These are phyloP conservation scores for Thalassiosira sp. DNA, from an alignment of 352 stramenopile species.

Conservation along the genomic window DNA sequence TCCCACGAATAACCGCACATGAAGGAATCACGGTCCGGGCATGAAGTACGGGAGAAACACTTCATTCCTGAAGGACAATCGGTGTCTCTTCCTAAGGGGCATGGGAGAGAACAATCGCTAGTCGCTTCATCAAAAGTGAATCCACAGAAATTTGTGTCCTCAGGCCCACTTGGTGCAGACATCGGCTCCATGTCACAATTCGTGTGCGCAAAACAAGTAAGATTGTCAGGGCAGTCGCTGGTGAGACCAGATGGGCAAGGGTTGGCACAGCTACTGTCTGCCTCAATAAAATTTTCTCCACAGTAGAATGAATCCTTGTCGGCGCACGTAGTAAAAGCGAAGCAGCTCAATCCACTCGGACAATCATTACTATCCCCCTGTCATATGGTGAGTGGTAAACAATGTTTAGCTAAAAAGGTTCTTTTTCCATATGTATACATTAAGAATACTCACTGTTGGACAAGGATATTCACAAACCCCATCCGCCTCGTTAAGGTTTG, in stretches of 20 bases:
- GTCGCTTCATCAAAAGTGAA: conserved; percentile 31
- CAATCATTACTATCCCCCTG: conserved; percentile 27
- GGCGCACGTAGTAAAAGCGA: conserved; percentile 57
- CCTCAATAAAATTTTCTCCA: conserved; percentile 10
- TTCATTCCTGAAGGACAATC: conserved; percentile 15
- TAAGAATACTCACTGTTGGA: conserved; percentile 23
- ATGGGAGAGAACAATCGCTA: conserved; percentile 17
- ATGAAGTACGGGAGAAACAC: conserved; percentile 43
- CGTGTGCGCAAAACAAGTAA: conserved; percentile 27
- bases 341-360: conserved; percentile 44
- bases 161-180: neutral
- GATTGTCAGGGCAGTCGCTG: conserved; percentile 17
- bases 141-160: conserved; percentile 54
- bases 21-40: conserved; percentile 53
- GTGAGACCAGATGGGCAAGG: conserved; percentile 9
- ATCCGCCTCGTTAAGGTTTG: conserved; percentile 40
- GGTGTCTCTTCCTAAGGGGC: neutral
- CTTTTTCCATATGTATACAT: conserved; percentile 1
- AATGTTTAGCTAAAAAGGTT: neutral
- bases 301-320: conserved; percentile 45
- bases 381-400: conserved; percentile 1
- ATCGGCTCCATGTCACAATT: conserved; percentile 1
- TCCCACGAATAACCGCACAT: conserved; percentile 55
- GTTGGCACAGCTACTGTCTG: conserved; percentile 13
- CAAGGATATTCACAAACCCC: conserved; percentile 40